Conservation (phyloP, 768 basidiomycete species). For the Lentinus tigrinus region DNA sequence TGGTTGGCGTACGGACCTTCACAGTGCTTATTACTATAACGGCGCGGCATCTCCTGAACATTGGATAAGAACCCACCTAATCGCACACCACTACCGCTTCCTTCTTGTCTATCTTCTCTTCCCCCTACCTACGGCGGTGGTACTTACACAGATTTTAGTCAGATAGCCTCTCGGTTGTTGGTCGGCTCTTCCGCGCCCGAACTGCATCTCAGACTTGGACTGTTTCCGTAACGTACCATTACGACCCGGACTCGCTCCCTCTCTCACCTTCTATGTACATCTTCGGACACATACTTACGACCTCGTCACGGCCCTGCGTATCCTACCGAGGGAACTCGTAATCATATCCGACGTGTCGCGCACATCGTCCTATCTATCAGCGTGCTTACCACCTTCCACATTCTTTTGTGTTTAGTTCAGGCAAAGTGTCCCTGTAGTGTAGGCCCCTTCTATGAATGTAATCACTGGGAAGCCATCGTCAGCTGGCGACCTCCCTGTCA, state of each 20-base stretch:
- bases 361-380: neutral
- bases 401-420: neutral
- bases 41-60: neutral
- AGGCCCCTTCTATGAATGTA: neutral
- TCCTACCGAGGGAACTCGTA: neutral
- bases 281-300: constrained; percentile 7
- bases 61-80: constrained; percentile 3
- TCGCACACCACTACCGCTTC: neutral
- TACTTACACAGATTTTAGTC: neutral
- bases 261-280: neutral
- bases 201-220: no score
- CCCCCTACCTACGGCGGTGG: neutral
- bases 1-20: constrained; percentile 5
- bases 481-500: no score
- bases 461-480: no score
- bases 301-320: neutral
- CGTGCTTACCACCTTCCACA: constrained; percentile 12
- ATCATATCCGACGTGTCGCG: neutral
- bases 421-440: neutral
- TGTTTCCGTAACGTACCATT: neutral
- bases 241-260: neutral
- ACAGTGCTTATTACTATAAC: constrained; percentile 4
- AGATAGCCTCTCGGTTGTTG: neutral
- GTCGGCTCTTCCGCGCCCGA: no score
- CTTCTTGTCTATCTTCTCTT: neutral